Evolutionary conservation across 805 yeast species (phyloP).

Genomic region (Cyberlindnera veronae): DNA sequence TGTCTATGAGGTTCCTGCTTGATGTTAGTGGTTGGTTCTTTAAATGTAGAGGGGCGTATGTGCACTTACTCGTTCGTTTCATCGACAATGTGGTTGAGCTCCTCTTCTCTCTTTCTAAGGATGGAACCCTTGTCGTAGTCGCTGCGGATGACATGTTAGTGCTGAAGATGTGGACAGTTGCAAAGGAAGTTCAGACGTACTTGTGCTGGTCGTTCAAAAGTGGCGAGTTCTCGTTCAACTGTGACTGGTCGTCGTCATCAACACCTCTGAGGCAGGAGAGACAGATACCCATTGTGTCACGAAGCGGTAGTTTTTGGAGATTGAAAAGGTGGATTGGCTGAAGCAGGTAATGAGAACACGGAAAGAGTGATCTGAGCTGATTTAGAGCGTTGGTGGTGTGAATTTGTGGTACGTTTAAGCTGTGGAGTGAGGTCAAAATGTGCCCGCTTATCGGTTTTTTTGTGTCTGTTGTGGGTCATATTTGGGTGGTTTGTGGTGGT

Average conservation of each 20-base stretch:
- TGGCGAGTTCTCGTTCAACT: constrained; percentile 37
- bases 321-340: not conserved
- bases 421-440: not conserved
- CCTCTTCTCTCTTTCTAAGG: constrained; percentile 38
- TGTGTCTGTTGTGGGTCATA: too few relatives aligned
- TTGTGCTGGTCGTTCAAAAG: constrained; percentile 20
- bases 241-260: constrained; percentile 37
- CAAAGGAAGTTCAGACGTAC: constrained; percentile 6
- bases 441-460: too few relatives aligned
- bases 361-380: not conserved
- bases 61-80: constrained; percentile 31
- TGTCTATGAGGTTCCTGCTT: constrained; percentile 20
- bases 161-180: not conserved
- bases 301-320: not conserved
- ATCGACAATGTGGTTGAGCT: constrained; percentile 43
- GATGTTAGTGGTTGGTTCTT: not conserved
- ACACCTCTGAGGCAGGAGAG: constrained; percentile 40
- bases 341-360: not conserved
- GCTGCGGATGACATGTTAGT: constrained; percentile 12
- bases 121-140: constrained; percentile 24
- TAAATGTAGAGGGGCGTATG: not conserved
- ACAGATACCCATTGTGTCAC: constrained; percentile 44
- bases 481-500: too few relatives aligned
- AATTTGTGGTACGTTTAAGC: too few relatives aligned
- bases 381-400: not conserved